Evolutionary conservation across 164 flowering plant genomes (phyloP).

Genomic region (Berberis vulgaris): DNA sequence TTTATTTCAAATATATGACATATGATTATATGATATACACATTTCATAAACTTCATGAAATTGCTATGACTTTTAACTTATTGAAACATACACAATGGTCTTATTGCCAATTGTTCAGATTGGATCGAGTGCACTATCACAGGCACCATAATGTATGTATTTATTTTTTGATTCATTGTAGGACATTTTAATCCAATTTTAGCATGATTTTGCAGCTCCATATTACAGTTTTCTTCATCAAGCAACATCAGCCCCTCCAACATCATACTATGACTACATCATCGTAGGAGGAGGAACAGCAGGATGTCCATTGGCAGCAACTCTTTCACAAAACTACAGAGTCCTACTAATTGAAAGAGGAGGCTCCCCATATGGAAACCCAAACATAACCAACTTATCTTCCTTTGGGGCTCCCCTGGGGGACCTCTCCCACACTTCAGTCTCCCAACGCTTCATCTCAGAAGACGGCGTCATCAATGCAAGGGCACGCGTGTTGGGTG

Average conservation of each 20-base stretch:
- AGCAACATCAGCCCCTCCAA: slow-evolving; percentile 46
- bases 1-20: too few species aligned
- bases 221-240: slow-evolving; percentile 43
- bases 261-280: slow-evolving; percentile 52
- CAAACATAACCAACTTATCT: slow-evolving; percentile 31
- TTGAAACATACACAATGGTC: too few species aligned
- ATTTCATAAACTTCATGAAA: too few species aligned
- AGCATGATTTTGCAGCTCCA: slow-evolving; percentile 34
- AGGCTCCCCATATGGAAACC: slow-evolving; percentile 59
- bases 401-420: slow-evolving; percentile 30
- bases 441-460: slow-evolving; percentile 58
- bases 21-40: too few species aligned
- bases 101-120: too few species aligned
- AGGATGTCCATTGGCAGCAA: slow-evolving; percentile 78
- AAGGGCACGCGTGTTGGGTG: slow-evolving; percentile 68
- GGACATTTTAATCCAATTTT: neutral
- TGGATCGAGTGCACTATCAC: too few species aligned
- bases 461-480: slow-evolving; percentile 66
- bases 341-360: slow-evolving; percentile 74
- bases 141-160: neutral
- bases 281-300: slow-evolving; percentile 81
- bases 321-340: slow-evolving; percentile 47
- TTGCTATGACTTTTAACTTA: too few species aligned
- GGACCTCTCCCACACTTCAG: slow-evolving; percentile 38
- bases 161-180: too few species aligned